Base-by-base conservation (phyloP, 2,329 filamentous ascomycete species). In the Arthrobotrys megalospora region DNA sequence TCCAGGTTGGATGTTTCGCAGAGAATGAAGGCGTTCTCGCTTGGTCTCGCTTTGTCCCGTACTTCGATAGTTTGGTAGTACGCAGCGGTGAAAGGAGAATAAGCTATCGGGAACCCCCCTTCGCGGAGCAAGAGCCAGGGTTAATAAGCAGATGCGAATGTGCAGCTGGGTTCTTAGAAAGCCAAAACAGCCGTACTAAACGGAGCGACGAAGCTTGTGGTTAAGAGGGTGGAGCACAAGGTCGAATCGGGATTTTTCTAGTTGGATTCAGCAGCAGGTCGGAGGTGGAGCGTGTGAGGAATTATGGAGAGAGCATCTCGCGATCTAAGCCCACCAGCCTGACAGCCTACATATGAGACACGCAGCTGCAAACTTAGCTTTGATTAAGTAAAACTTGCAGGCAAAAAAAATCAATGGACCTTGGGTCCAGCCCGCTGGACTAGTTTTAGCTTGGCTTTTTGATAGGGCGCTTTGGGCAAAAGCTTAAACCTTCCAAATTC, bases 381-480 rank as follows among this genome's bases (percentile, higher is more conserved):
- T 60, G 55, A 24, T 28, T 19, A 38, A 60, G 55, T 60, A 43
- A 21, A 24, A 41, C 55, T 19, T 60, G 55, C 36, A 36, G 53
- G 55, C 55, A 43, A 60, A 68, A 48, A 58, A 60, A 60, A 5
- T 60, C 11, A 43, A 41, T 60, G 66, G 43, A 62, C 43, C 50
- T 62, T 48, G 60, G 63, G 71, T 38, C 72, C 48, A 76, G 72
- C 58, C 72, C 65, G 62, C 19, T 48, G 34, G n/a, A n/a, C 68
- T 52, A 45, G 63, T 55, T 45, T 47, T 41, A 45, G 55, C 43
- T 69, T 58, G 65, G 60, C 58, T 65, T 43, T 52, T 41, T 28
- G 50, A 43, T 41, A 66, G 28, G 48, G 53, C 41, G 66, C 48
- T 76, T 76, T 68, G 55, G 47, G 55, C 34, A 60, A 71, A 71